phyloP scores from a whole-genome alignment of 805 yeast species.

The Metschnikowia chrysomelidarum region DNA sequence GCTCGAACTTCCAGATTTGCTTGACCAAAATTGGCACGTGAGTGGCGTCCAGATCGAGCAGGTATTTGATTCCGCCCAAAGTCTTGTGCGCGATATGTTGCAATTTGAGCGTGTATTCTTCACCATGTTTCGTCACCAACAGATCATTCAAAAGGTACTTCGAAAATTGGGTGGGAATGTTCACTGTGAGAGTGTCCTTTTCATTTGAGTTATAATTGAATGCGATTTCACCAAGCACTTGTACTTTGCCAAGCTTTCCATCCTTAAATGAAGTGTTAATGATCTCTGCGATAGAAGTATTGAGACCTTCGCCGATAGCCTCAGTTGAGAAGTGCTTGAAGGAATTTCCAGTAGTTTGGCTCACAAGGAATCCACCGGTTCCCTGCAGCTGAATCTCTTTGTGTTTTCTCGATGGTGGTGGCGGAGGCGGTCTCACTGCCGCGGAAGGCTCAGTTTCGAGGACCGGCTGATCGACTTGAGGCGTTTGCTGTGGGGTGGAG shows the following conservation, averaged over 20 bases:
- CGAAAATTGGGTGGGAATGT: conserved; percentile 48
- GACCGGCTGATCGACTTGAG: conserved; percentile 2
- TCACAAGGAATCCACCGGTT: conserved; percentile 32
- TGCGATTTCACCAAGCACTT: conserved; percentile 83
- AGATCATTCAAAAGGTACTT: conserved; percentile 43
- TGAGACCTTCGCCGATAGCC: conserved; percentile 50
- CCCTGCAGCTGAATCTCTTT: conserved; percentile 6
- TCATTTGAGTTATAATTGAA: conserved; percentile 53
- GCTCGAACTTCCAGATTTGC: conserved; percentile 90
- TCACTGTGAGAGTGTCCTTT: conserved; percentile 32
- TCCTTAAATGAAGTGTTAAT: conserved; percentile 71
- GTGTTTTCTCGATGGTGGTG: conserved; percentile 56
- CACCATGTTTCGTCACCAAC: conserved; percentile 29
- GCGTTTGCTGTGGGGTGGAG: conserved; percentile 26
- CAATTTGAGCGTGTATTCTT: conserved; percentile 45
- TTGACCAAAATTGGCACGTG: conserved; percentile 66
- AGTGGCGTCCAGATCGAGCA: conserved; percentile 43
- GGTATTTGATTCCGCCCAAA: conserved; percentile 78
- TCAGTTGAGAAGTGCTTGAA: conserved; percentile 32
- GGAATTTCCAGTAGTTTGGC: conserved; percentile 43
- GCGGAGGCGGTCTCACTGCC: conserved; percentile 42
- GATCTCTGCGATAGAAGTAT: conserved; percentile 83
- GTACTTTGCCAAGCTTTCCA: conserved; percentile 58
- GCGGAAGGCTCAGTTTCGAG: not conserved
- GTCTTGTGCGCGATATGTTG: conserved; percentile 58